These are phyloP conservation scores for Zymoseptoria crescenta DNA, from an alignment of 2,329 filamentous ascomycete species.

Conservation along the genomic window DNA sequence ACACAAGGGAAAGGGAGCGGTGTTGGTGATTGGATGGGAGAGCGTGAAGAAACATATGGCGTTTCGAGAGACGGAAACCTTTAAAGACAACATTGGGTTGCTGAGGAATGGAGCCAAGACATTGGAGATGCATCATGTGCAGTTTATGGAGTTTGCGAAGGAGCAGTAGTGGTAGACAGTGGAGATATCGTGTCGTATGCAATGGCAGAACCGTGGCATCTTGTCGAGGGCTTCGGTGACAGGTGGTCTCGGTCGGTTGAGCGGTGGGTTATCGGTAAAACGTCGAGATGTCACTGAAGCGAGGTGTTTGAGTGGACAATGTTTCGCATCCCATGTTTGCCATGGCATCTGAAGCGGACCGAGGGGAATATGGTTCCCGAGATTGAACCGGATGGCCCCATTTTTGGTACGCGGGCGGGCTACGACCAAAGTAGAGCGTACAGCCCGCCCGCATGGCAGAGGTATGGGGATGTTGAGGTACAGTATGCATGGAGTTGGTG, in stretches of 20 bases:
- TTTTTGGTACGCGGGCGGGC: too few species aligned
- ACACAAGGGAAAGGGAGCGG: conserved; percentile 35
- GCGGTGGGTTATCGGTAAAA: neutral
- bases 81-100: conserved; percentile 34
- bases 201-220: too few species aligned
- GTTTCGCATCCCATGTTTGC: too few species aligned
- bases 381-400: neutral
- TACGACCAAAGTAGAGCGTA: neutral
- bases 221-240: too few species aligned
- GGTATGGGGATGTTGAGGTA: neutral
- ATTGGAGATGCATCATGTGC: conserved; percentile 40
- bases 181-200: neutral
- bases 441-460: neutral
- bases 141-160: conserved; percentile 27
- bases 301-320: neutral
- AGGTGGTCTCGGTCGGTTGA: neutral
- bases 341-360: neutral
- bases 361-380: neutral
- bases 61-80: conserved; percentile 39
- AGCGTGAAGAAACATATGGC: conserved; percentile 43
- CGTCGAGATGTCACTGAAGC: neutral
- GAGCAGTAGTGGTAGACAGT: neutral
- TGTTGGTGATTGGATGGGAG: conserved; percentile 46
- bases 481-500: neutral
- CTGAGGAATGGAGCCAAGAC: conserved; percentile 38